A percentile compares a stretch with the other conserved stretches of the same genome.
phyloP scores from a whole-genome alignment of 495 filamentous ascomycete genomes.

The Neurospora sp. region DNA sequence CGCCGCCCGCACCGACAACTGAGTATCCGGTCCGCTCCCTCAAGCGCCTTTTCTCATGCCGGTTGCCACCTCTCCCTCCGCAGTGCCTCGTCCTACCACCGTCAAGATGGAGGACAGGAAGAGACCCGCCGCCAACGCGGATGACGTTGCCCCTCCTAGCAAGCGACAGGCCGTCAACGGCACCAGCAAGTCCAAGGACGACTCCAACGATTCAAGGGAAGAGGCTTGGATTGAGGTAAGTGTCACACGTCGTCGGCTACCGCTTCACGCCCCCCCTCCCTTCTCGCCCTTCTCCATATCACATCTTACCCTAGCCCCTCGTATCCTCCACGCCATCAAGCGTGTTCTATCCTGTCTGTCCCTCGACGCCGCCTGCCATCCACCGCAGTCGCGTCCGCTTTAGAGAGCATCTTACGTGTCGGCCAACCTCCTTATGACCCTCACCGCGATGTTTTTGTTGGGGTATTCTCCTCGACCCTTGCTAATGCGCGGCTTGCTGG shows the following conservation, averaged over 20 bases:
- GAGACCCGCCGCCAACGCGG: slow-evolving; percentile 66
- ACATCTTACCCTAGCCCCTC: neutral
- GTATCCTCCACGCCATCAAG: neutral
- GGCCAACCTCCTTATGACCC: slow-evolving; percentile 9
- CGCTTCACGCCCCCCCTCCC: slow-evolving; percentile 3
- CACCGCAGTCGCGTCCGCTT: slow-evolving; percentile 7
- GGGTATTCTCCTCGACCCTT: slow-evolving; percentile 28
- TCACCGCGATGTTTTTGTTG: slow-evolving; percentile 17
- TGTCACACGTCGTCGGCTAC: slow-evolving; percentile 23
- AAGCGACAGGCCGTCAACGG: slow-evolving; percentile 85
- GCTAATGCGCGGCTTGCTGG: slow-evolving; percentile 42
- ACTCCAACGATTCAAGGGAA: slow-evolving; percentile 67
- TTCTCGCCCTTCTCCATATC: slow-evolving; percentile 12
- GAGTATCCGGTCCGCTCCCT: neutral
- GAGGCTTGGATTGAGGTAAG: slow-evolving; percentile 75
- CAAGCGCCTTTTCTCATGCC: slow-evolving; percentile 55
- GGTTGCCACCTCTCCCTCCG: slow-evolving; percentile 61
- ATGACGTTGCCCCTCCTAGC: slow-evolving; percentile 69
- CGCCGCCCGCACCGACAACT: neutral
- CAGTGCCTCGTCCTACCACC: slow-evolving; percentile 55
- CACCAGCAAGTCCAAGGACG: slow-evolving; percentile 58
- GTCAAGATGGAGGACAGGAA: slow-evolving; percentile 98
- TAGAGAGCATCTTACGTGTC: slow-evolving; percentile 3
- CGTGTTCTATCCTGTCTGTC: slow-evolving; percentile 1
- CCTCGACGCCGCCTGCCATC: slow-evolving; percentile 2